phyloP scores from a whole-genome alignment of 2,329 filamentous ascomycete species.

The Chaetomiaceae sp. region DNA sequence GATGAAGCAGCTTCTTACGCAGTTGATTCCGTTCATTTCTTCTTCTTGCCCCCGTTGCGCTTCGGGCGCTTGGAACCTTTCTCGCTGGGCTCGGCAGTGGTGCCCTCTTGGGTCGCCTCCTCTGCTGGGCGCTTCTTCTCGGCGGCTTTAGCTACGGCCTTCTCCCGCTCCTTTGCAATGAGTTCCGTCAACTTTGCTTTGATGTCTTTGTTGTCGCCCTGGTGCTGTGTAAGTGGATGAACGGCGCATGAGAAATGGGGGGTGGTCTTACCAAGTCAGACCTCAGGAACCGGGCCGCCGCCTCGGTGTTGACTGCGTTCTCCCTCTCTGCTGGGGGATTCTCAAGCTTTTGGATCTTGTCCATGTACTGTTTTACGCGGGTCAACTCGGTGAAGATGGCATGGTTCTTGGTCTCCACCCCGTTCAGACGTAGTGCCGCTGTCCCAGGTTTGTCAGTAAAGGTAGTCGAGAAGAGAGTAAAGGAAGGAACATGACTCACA shows the following conservation, averaged over 20 bases:
- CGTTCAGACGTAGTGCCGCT: conserved; percentile 75
- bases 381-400: conserved; percentile 80
- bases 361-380: conserved; percentile 85
- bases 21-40: conserved; percentile 21
- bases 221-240: conserved; percentile 6
- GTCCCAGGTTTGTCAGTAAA: conserved; percentile 18
- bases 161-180: conserved; percentile 43
- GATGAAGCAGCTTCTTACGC: neutral
- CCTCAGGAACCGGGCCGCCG: conserved; percentile 76
- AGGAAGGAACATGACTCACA: conserved; percentile 46
- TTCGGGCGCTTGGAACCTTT: conserved; percentile 20
- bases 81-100: conserved; percentile 7
- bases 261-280: conserved; percentile 61
- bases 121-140: conserved; percentile 40
- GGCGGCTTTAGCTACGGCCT: conserved; percentile 20
- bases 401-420: conserved; percentile 76
- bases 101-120: conserved; percentile 20
- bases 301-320: conserved; percentile 63
- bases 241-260: too few species aligned
- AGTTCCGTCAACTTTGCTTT: conserved; percentile 50
- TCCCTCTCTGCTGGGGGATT: conserved; percentile 51
- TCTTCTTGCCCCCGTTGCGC: conserved; percentile 21
- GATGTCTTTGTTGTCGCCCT: conserved; percentile 49
- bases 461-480: neutral
- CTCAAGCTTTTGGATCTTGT: conserved; percentile 80